Percentiles rank a stretch among this genome's conserved stretches.
phyloP scores from a whole-genome alignment of 208 protist genomes.

The Trypanosoma congolense region DNA sequence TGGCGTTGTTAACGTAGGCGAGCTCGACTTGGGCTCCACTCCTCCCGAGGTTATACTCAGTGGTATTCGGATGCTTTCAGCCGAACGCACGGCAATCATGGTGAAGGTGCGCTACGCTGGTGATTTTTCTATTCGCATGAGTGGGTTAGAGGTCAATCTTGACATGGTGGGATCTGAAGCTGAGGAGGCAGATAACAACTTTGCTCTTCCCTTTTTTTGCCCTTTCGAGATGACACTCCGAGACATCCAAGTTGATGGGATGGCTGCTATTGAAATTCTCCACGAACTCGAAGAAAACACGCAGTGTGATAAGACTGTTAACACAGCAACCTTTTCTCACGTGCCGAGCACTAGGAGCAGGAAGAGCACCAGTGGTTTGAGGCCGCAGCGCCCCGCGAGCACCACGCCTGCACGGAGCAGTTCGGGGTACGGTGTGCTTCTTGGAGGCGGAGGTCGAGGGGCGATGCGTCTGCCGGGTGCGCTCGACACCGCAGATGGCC shows the following conservation, averaged over 20 bases:
- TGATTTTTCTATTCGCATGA: conserved; percentile 66
- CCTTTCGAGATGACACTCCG: conserved; percentile 82
- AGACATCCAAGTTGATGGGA: conserved; percentile 72
- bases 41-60: conserved; percentile 75
- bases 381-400: conserved; percentile 5
- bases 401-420: conserved; percentile 2
- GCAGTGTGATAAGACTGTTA: conserved; percentile 9
- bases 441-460: conserved; percentile 64
- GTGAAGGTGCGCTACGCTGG: conserved; percentile 77
- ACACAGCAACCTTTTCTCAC: not conserved
- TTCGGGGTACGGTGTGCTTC: conserved; percentile 69
- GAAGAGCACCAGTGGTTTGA: conserved; percentile 4
- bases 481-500: conserved; percentile 13
- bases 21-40: conserved; percentile 56
- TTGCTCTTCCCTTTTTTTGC: conserved; percentile 81
- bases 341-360: not conserved
- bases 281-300: conserved; percentile 50
- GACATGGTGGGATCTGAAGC: conserved; percentile 63
- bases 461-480: conserved; percentile 68
- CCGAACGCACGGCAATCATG: conserved; percentile 81
- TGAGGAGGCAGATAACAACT: conserved; percentile 59
- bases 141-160: conserved; percentile 81
- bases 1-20: conserved; percentile 65
- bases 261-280: conserved; percentile 75
- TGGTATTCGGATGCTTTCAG: conserved; percentile 64